Conservation (phyloP, 148 eudicot genomes). For the Heliosperma pusillum region DNA sequence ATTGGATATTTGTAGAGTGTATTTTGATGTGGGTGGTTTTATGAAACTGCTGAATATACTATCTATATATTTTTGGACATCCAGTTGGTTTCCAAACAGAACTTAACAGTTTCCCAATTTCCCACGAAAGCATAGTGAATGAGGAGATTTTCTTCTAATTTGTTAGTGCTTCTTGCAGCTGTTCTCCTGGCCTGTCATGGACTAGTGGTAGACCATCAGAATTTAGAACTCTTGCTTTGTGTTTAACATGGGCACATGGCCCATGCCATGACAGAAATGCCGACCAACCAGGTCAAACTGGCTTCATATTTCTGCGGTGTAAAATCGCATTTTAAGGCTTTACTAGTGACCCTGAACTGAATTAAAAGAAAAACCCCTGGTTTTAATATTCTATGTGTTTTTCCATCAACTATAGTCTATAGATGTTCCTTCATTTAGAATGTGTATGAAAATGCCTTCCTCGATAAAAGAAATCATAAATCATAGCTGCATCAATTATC, state of each 20-base stretch:
- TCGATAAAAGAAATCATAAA: too few species aligned
- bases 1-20: neutral
- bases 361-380: too few species aligned
- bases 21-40: neutral
- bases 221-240: neutral
- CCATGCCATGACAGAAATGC: constrained; percentile 6
- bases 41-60: neutral
- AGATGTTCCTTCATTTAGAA: neutral
- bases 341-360: neutral
- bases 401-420: neutral
- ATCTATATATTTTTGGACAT: neutral
- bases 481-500: too few species aligned
- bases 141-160: neutral
- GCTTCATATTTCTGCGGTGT: neutral
- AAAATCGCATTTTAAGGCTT: neutral
- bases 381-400: neutral
- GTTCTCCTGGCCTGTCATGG: neutral
- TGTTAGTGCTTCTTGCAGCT: neutral
- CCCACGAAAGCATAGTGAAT: too few species aligned
- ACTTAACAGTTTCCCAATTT: neutral
- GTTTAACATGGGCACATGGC: neutral
- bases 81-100: neutral
- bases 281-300: neutral
- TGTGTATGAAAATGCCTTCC: neutral
- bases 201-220: neutral